phyloP scores from a whole-genome alignment of 2,329 filamentous ascomycete genomes.

The Nectriaceae sp. region DNA sequence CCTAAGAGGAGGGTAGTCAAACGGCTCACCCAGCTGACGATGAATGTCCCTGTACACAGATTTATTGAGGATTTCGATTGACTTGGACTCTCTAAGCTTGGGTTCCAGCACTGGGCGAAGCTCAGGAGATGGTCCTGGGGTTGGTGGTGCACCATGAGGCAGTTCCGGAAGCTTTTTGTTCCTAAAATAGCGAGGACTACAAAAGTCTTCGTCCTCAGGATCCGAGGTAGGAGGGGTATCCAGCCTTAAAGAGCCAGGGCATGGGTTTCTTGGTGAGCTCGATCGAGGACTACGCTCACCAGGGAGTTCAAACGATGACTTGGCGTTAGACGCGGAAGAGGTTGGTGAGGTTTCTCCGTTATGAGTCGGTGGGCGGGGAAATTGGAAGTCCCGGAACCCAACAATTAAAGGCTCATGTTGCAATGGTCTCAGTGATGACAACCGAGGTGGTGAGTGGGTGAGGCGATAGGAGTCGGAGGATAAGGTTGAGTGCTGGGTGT shows the following conservation, averaged over 20 bases:
- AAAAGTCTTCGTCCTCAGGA: slow-evolving; percentile 30
- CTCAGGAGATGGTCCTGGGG: slow-evolving; percentile 37
- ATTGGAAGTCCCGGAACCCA: slow-evolving; percentile 39
- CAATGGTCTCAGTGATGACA: slow-evolving; percentile 27
- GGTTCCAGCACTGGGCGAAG: slow-evolving; percentile 32
- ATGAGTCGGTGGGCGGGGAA: slow-evolving; percentile 36
- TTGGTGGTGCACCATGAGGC: slow-evolving; percentile 28
- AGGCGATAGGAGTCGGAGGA: slow-evolving; percentile 15
- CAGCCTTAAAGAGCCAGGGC: slow-evolving; percentile 23
- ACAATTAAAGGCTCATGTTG: slow-evolving; percentile 26
- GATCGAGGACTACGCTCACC: slow-evolving; percentile 28
- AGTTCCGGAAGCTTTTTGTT: slow-evolving; percentile 32
- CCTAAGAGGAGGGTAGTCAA: slow-evolving; percentile 26
- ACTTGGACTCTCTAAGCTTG: slow-evolving; percentile 29
- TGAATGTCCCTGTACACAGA: slow-evolving; percentile 28
- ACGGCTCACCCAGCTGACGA: slow-evolving; percentile 26
- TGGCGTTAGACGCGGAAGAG: slow-evolving; percentile 22
- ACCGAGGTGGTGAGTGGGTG: slow-evolving; percentile 23
- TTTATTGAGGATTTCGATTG: slow-evolving; percentile 31
- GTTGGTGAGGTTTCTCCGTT: slow-evolving; percentile 26
- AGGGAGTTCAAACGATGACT: slow-evolving; percentile 22
- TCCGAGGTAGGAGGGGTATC: slow-evolving; percentile 39
- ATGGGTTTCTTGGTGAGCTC: slow-evolving; percentile 26
- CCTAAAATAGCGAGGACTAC: slow-evolving; percentile 17
- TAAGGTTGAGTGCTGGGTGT: slow-evolving; percentile 11